phyloP scores from a whole-genome alignment of 805 yeast species.

The Candida wancherniae region DNA sequence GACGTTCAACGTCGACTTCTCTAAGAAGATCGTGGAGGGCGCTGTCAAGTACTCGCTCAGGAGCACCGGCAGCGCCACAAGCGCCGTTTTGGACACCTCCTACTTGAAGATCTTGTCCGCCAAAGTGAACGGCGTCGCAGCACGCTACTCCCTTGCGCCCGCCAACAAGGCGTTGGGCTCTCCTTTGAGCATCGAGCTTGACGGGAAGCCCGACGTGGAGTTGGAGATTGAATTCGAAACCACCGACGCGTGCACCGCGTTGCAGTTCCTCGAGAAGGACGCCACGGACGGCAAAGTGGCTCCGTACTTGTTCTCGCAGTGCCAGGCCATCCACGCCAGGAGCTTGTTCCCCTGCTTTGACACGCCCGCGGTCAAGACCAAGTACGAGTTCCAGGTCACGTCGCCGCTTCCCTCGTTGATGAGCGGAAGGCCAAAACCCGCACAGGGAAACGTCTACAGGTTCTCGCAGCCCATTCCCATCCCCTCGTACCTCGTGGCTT shows the following conservation, averaged over 20 bases:
- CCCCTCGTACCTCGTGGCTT: constrained; percentile 77
- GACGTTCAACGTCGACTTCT: constrained; percentile 53
- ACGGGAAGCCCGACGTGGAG: constrained; percentile 13
- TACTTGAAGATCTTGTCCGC: constrained; percentile 46
- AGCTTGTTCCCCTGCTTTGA: constrained; percentile 86
- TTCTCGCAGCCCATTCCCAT: constrained; percentile 78
- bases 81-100: constrained; percentile 66
- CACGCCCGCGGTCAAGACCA: constrained; percentile 78
- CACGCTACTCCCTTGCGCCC: constrained; percentile 31
- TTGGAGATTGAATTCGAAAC: constrained; percentile 57
- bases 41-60: constrained; percentile 45
- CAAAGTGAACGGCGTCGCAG: constrained; percentile 35
- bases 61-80: constrained; percentile 19
- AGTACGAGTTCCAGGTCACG: constrained; percentile 51
- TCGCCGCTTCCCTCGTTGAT: constrained; percentile 69
- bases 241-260: constrained; percentile 72
- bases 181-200: constrained; percentile 36
- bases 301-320: constrained; percentile 79
- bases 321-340: constrained; percentile 89
- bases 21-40: constrained; percentile 49
- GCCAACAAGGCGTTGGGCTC: constrained; percentile 58
- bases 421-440: constrained; percentile 51
- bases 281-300: constrained; percentile 68
- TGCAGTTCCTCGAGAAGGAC: constrained; percentile 75
- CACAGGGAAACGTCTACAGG: constrained; percentile 29